phyloP scores from a whole-genome alignment of 148 eudicot species.

The Pouteria glomerata region DNA sequence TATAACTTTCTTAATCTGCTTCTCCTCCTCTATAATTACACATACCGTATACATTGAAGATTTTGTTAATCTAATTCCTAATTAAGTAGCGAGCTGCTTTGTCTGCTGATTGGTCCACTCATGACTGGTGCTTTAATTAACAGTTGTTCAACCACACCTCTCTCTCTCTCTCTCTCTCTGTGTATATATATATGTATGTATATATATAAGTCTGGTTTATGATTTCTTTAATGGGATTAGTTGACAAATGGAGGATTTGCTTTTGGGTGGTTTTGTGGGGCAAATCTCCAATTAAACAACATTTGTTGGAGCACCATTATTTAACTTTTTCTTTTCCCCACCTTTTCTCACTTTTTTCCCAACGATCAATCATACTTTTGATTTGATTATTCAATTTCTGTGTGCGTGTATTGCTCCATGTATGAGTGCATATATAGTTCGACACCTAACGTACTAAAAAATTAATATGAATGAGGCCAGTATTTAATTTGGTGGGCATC shows the following conservation, averaged over 20 bases:
- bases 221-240: not conserved
- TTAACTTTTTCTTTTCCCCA: not conserved
- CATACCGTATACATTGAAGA: not conserved
- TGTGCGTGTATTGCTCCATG: not conserved
- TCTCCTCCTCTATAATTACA: not conserved
- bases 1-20: not conserved
- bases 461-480: not conserved
- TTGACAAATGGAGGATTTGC: not conserved
- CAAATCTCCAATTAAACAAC: not conserved
- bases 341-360: too few relatives aligned
- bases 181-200: not conserved
- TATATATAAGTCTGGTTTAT: not conserved
- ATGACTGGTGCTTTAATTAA: too few relatives aligned
- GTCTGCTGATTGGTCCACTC: too few relatives aligned
- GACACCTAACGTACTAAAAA: too few relatives aligned
- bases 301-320: not conserved
- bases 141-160: too few relatives aligned
- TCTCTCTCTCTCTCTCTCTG: not conserved
- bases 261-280: not conserved
- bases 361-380: not conserved
- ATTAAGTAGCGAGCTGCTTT: not conserved
- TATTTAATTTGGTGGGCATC: not conserved
- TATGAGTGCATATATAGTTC: too few relatives aligned
- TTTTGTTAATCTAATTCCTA: not conserved
- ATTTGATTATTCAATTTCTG: constrained; percentile 5